Evolutionary conservation across 768 basidiomycete genomes (phyloP).

Genomic region (Rhodotorula toruloides): DNA sequence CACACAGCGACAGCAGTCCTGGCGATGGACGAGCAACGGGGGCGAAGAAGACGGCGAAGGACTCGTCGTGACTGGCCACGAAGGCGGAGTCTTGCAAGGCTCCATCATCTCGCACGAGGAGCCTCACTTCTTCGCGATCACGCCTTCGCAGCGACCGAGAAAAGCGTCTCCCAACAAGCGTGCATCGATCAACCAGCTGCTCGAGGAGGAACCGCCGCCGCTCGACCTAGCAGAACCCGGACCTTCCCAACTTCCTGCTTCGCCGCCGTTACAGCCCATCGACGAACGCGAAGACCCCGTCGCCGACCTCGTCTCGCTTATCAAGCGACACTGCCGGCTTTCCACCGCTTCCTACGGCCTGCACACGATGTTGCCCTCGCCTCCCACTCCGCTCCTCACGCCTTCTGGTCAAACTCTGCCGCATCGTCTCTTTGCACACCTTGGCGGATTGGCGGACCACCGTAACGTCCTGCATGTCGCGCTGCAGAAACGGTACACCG

Average conservation of each 20-base stretch:
- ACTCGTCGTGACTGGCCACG: constrained; percentile 13
- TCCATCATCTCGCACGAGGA: constrained; percentile 10
- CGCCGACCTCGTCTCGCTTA: background rate
- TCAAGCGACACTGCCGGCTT: constrained; percentile 28
- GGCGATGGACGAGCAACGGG: constrained; percentile 6
- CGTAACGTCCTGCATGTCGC: constrained; percentile 33
- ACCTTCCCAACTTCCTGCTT: background rate
- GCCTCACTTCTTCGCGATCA: background rate
- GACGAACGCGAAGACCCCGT: background rate
- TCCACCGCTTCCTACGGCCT: constrained; percentile 36
- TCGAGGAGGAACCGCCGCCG: constrained; percentile 8
- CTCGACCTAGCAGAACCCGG: constrained; percentile 6
- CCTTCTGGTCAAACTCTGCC: constrained; percentile 24
- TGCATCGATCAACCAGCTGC: background rate
- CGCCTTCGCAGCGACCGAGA: background rate
- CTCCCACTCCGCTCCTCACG: constrained; percentile 28
- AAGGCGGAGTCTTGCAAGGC: constrained; percentile 15
- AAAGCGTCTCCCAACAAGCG: too few species aligned
- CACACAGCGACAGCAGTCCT: constrained; percentile 10
- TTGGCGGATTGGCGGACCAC: constrained; percentile 28
- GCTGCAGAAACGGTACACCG: constrained; percentile 6
- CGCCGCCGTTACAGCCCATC: background rate
- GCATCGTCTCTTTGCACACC: constrained; percentile 30
- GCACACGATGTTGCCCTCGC: constrained; percentile 20
- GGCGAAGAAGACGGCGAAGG: constrained; percentile 18